phyloP scores from a whole-genome alignment of 2,329 filamentous ascomycete species.

The Cercospora sesami region DNA sequence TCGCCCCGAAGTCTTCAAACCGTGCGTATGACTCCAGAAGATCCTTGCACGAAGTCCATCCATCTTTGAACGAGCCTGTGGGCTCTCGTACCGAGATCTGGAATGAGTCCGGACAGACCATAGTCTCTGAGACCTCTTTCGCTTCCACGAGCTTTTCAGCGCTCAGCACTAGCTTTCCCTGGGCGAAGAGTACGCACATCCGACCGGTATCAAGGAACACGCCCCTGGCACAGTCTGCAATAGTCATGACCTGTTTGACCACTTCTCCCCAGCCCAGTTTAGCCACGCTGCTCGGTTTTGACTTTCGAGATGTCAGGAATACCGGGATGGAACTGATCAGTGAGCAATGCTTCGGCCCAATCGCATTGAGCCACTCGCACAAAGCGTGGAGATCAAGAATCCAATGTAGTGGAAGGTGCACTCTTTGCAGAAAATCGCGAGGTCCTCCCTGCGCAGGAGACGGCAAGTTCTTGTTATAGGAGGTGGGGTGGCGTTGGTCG shows the following conservation, averaged over 20 bases:
- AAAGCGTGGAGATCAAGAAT: neutral
- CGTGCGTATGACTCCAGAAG: neutral
- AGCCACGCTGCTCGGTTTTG: neutral
- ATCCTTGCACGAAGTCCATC: neutral
- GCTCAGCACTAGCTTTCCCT: neutral
- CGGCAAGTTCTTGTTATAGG: neutral
- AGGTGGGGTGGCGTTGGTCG: neutral
- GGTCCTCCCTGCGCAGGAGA: neutral
- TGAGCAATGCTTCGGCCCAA: neutral
- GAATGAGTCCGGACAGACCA: neutral
- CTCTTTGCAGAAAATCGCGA: neutral
- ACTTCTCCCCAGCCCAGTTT: neutral
- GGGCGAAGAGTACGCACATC: neutral
- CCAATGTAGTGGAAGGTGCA: neutral
- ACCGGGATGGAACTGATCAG: neutral
- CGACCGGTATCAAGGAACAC: neutral
- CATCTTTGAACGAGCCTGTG: neutral
- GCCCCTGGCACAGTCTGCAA: neutral
- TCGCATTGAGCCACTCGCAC: neutral
- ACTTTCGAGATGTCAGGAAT: neutral
- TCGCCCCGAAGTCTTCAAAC: neutral
- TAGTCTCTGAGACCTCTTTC: neutral
- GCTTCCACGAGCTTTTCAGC: neutral
- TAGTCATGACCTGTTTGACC: neutral
- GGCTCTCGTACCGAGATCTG: neutral